phyloP scores from a whole-genome alignment of 2,329 filamentous ascomycete genomes.

The Dothidotthia symphoricarpi region DNA sequence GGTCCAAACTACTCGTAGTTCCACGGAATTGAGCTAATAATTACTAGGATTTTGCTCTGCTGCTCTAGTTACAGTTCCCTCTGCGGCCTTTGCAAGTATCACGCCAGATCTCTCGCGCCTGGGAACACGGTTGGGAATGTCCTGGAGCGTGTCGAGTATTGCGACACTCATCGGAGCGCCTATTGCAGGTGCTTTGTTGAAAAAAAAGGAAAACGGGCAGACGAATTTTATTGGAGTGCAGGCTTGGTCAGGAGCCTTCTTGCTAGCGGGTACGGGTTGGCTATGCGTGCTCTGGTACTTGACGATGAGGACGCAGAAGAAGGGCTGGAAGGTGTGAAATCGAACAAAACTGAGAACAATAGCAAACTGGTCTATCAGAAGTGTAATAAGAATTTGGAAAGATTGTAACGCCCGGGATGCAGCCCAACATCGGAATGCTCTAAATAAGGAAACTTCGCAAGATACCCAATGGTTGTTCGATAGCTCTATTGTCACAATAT shows the following conservation, averaged over 20 bases:
- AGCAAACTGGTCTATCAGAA: no score
- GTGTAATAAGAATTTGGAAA: no score
- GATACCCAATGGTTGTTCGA: no score
- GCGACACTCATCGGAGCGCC: slow-evolving; percentile 39
- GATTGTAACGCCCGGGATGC: no score
- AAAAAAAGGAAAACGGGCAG: slow-evolving; percentile 17
- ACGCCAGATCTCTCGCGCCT: slow-evolving; percentile 37
- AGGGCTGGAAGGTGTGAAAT: slow-evolving; percentile 32
- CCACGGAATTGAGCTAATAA: not conserved
- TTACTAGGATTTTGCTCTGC: slow-evolving; percentile 39
- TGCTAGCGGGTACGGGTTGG: slow-evolving; percentile 31
- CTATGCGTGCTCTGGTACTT: slow-evolving; percentile 28
- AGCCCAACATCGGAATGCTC: no score
- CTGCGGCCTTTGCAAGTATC: slow-evolving; percentile 39
- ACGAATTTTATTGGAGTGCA: slow-evolving; percentile 35
- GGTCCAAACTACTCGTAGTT: not conserved
- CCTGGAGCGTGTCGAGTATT: slow-evolving; percentile 38
- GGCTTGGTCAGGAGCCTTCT: slow-evolving; percentile 37
- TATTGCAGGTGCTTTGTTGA: slow-evolving; percentile 37
- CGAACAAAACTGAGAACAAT: not conserved
- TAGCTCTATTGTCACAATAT: no score
- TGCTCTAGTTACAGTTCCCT: slow-evolving; percentile 39
- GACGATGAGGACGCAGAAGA: slow-evolving; percentile 24
- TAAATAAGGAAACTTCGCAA: no score
- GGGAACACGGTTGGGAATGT: slow-evolving; percentile 40